These are phyloP conservation scores for Thalassiosira ordinaria DNA, from an alignment of 352 stramenopile genomes.

Conservation along the genomic window DNA sequence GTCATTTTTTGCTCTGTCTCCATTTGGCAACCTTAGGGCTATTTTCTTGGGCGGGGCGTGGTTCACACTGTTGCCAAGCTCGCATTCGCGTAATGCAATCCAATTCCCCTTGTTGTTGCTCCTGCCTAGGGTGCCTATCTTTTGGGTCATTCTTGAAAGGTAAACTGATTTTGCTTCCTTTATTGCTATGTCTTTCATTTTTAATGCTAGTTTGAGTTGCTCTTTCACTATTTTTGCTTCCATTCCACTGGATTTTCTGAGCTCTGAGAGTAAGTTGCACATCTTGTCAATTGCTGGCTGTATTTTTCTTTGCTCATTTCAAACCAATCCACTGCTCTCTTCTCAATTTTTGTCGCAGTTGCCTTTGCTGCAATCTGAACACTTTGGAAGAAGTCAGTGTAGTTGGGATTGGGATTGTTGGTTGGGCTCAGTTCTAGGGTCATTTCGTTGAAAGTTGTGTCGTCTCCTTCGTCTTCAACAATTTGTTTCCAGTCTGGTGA, in stretches of 20 bases:
- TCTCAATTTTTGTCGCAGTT: neutral
- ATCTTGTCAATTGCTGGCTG: neutral
- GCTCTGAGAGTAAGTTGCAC: neutral
- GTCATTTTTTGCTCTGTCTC: slow-evolving; percentile 22
- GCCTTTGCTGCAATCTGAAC: neutral
- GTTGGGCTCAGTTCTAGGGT: neutral
- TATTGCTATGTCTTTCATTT: neutral
- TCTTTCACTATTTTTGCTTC: neutral
- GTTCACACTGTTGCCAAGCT: neutral
- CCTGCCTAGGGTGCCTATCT: neutral
- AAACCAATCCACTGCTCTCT: neutral
- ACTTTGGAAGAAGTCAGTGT: neutral
- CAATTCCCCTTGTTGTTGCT: no score
- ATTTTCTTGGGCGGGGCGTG: slow-evolving; percentile 17
- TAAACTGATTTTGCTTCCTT: slow-evolving; percentile 9
- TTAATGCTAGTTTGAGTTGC: neutral
- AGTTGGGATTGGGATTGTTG: neutral
- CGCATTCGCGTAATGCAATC: neutral
- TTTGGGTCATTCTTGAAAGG: neutral
- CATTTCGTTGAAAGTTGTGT: neutral
- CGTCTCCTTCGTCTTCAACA: neutral
- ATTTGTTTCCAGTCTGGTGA: neutral
- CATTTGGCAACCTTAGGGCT: slow-evolving; percentile 14
- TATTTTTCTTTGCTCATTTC: neutral
- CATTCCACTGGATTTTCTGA: neutral